Conservation (phyloP, 2,329 filamentous ascomycete species). For the Fusarium aywerte region DNA sequence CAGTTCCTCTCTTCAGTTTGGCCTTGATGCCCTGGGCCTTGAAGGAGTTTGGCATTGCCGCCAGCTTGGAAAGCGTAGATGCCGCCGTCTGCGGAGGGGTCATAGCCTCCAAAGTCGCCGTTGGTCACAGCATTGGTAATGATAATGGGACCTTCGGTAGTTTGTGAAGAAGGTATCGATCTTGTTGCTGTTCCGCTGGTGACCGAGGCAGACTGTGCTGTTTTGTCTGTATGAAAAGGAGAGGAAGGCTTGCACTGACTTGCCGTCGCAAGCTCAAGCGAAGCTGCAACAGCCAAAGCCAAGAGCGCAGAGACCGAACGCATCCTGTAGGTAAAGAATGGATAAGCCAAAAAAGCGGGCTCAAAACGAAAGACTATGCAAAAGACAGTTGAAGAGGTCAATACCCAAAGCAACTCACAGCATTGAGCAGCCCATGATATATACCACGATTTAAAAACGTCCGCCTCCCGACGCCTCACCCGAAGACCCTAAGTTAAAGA, state of each 20-base stretch:
- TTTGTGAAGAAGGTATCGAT: neutral
- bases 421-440: conserved; percentile 3
- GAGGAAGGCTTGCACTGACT: conserved; percentile 25
- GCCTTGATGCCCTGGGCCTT: conserved; percentile 30
- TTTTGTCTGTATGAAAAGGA: neutral
- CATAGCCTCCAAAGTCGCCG: conserved; percentile 39
- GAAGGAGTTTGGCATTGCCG: conserved; percentile 23
- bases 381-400: neutral
- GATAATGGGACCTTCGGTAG: conserved; percentile 13
- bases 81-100: conserved; percentile 30
- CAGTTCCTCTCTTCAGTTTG: conserved; percentile 33
- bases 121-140: conserved; percentile 32
- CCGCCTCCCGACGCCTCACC: conserved; percentile 7
- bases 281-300: conserved; percentile 18
- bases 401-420: neutral
- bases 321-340: conserved; percentile 28
- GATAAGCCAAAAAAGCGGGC: conserved; percentile 8
- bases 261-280: conserved; percentile 7
- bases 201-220: neutral
- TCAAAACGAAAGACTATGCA: neutral
- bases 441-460: neutral
- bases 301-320: conserved; percentile 21
- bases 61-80: conserved; percentile 37
- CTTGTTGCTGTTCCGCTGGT: neutral
- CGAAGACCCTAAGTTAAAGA: neutral